phyloP scores from a whole-genome alignment of 345 rosid species.

The Laguncularia racemosa region DNA sequence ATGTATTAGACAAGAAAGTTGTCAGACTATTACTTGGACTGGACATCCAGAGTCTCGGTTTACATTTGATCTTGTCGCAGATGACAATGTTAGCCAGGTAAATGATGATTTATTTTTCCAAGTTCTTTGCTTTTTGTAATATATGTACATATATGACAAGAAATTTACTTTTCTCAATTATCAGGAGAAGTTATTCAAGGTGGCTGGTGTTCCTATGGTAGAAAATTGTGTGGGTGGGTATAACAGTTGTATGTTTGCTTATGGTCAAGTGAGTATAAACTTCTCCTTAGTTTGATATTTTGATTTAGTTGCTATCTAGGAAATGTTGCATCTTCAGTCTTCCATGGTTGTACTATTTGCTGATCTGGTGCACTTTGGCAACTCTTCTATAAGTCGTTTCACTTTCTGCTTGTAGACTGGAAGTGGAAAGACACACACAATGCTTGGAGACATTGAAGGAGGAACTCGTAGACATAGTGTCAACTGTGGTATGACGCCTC shows the following conservation, averaged over 20 bases:
- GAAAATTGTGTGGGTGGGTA: conserved; percentile 95
- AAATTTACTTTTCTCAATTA: conserved; percentile 2
- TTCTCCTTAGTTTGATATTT: not conserved
- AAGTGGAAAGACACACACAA: conserved; percentile 98
- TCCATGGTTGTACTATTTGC: no score
- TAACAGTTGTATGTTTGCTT: conserved; percentile 99
- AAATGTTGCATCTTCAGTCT: no score
- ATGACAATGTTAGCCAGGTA: conserved; percentile 87
- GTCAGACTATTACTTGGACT: conserved; percentile 79
- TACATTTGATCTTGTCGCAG: conserved; percentile 92
- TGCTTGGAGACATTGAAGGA: conserved; percentile 99
- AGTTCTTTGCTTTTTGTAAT: not conserved
- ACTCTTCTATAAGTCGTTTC: not conserved
- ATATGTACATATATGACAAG: not conserved
- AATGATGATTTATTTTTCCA: not conserved
- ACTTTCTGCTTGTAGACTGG: conserved; percentile 59
- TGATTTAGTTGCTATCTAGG: not conserved
- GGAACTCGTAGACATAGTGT: conserved; percentile 94
- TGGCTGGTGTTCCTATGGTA: conserved; percentile 96
- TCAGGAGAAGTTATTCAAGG: conserved; percentile 86
- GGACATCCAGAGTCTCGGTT: conserved; percentile 90
- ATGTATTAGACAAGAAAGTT: conserved; percentile 82
- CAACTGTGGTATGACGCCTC: conserved; percentile 92
- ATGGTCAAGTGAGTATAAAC: conserved; percentile 67
- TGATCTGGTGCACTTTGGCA: no score